Base-by-base conservation (phyloP, 805 yeast species). In the Candida krabiensis region DNA sequence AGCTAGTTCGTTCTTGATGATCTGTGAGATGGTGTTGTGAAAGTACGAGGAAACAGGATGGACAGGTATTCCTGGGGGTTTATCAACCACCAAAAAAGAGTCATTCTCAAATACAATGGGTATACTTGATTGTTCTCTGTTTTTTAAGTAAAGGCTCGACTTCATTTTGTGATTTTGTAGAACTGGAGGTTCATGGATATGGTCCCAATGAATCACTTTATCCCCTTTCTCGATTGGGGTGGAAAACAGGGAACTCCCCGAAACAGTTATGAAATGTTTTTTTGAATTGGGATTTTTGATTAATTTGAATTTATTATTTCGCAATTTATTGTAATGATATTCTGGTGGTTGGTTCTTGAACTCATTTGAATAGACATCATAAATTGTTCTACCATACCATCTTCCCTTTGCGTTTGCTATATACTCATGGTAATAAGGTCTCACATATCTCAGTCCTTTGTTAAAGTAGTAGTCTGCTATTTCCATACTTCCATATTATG, bases 51-150 rank as follows among this genome's bases (percentile, higher is more conserved):
- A 71, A 3, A 73, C 66, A 0, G 79, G 78, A 46, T 75, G 80
- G 1, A 77, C 71, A 3, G 80, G 78, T 4, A 74, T 56, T 0
- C 79, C 79, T 1, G 66, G 54, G 0, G 80, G 79, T 45, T 75
- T 75, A 46, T 70, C 57, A 6, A 73, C 64, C n/a, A 73, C 77
- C 12, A 71, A 19, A 2, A 68, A 24, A 4, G 58, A 58, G 3
- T 52, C 57, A 40, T 66, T 61, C 37, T 66, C 58, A 46, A 46
- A 60, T 0, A 72, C 45, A 3, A 69, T 48, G 5, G 34, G 40
- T 5, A 35, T 34, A 14, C 30, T 25, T 7, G 33, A 34, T 14
- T 30, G 11, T 4, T 27, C 13, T 12, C 34, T 8, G 15, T 14
- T 19, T 19, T 21, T 9, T 8, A 28, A 13, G 16, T 35, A 35